Conservation (phyloP, 129 eudicot species). For the Scalesia atractyloides region DNA sequence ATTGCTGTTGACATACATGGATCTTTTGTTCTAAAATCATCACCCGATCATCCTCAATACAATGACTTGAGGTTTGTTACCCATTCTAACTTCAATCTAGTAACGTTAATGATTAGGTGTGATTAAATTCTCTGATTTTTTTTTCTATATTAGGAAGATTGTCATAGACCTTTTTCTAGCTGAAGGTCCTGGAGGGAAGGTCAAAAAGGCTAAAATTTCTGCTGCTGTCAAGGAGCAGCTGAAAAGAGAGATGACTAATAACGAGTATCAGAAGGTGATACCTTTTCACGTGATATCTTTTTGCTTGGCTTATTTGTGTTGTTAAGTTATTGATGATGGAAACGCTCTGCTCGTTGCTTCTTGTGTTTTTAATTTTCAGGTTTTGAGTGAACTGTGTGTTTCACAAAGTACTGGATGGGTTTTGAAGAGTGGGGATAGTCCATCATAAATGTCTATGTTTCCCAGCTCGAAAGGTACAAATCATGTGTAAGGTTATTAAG, state of each 20-base stretch:
- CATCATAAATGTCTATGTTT: conserved; percentile 23
- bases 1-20: conserved; percentile 77
- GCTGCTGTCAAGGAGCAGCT: conserved; percentile 76
- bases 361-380: conserved; percentile 48
- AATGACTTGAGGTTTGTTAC: conserved; percentile 63
- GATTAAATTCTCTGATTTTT: not conserved
- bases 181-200: conserved; percentile 69
- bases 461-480: conserved; percentile 19
- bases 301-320: not conserved
- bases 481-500: not conserved
- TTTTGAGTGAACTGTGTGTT: conserved; percentile 54
- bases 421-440: conserved; percentile 60
- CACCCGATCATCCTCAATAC: conserved; percentile 61
- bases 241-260: conserved; percentile 42
- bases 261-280: conserved; percentile 69
- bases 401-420: conserved; percentile 60
- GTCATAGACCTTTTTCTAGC: conserved; percentile 76
- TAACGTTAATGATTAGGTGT: not conserved
- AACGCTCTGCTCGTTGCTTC: not conserved
- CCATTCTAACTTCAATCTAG: not conserved
- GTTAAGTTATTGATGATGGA: conserved; percentile 2
- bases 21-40: conserved; percentile 60
- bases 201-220: conserved; percentile 64
- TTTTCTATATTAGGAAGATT: conserved; percentile 48
- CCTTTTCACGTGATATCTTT: not conserved